Conservation (phyloP, 2,329 filamentous ascomycete genomes). For the Mollisia scopiformis region DNA sequence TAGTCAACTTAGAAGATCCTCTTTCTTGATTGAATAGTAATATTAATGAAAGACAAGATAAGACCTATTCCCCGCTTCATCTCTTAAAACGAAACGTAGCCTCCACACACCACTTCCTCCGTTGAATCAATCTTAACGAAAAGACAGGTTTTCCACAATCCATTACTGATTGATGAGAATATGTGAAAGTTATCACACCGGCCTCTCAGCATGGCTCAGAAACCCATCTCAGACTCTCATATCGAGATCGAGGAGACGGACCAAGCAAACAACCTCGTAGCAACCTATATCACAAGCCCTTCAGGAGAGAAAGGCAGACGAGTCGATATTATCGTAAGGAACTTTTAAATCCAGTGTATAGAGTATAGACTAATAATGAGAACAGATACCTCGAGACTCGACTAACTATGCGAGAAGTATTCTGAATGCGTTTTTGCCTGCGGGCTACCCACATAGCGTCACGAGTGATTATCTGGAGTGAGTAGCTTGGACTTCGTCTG, state of each 20-base stretch:
- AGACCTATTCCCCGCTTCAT: conserved; percentile 12
- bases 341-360: background rate
- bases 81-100: conserved; percentile 13
- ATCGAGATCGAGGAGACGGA: conserved; percentile 34
- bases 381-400: conserved; percentile 20
- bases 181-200: conserved; percentile 1
- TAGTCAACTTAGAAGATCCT: too few relatives aligned
- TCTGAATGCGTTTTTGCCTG: conserved; percentile 66
- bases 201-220: conserved; percentile 8
- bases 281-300: conserved; percentile 32
- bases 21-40: too few relatives aligned
- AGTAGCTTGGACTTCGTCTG: conserved; percentile 26
- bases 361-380: background rate
- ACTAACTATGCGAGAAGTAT: conserved; percentile 38
- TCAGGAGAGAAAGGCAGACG: conserved; percentile 13
- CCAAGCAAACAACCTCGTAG: conserved; percentile 36
- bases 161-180: background rate
- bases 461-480: conserved; percentile 71
- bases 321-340: conserved; percentile 33
- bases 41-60: too few relatives aligned
- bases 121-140: background rate
- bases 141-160: too few relatives aligned
- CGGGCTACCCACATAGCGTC: conserved; percentile 71
- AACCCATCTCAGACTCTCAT: background rate
- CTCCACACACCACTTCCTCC: background rate